phyloP scores from a whole-genome alignment of 805 yeast species.

The Saccharomycopsis fodiens region DNA sequence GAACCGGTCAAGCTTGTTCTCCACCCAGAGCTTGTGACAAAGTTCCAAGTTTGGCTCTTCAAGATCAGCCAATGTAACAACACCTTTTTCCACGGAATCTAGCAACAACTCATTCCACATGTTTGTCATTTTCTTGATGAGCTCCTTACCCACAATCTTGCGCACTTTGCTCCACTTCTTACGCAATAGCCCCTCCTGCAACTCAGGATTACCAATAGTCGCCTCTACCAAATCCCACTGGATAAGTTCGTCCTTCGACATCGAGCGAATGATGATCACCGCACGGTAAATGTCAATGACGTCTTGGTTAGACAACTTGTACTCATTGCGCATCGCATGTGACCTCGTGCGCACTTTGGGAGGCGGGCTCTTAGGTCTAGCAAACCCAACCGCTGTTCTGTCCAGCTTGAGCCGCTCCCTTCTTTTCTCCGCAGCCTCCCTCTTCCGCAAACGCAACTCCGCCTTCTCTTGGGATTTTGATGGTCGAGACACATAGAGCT shows the following conservation, averaged over 20 bases:
- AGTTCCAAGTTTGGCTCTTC: conserved; percentile 41
- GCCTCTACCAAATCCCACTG: conserved; percentile 6
- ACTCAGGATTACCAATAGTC: conserved; percentile 27
- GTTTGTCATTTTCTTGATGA: conserved; percentile 39
- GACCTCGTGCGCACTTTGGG: no score
- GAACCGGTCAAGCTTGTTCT: conserved; percentile 24
- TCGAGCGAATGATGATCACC: conserved; percentile 11
- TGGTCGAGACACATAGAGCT: background rate
- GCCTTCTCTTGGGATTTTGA: background rate
- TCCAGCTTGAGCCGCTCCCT: background rate
- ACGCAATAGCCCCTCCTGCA: conserved; percentile 32
- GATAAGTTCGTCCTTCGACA: conserved; percentile 5
- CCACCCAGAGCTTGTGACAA: conserved; percentile 60
- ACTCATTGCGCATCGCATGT: background rate
- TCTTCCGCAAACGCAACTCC: background rate
- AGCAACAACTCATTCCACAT: conserved; percentile 64
- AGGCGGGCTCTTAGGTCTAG: background rate
- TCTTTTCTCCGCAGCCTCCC: no score
- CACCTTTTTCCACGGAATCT: conserved; percentile 49
- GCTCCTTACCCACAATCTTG: conserved; percentile 50
- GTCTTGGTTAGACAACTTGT: conserved; percentile 2
- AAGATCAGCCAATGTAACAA: conserved; percentile 42
- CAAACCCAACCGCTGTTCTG: background rate
- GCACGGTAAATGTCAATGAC: conserved; percentile 4
- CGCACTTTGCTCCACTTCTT: conserved; percentile 68